Evolutionary conservation across 352 stramenopile species (phyloP).

Genomic region (Aphanomyces invadans): DNA sequence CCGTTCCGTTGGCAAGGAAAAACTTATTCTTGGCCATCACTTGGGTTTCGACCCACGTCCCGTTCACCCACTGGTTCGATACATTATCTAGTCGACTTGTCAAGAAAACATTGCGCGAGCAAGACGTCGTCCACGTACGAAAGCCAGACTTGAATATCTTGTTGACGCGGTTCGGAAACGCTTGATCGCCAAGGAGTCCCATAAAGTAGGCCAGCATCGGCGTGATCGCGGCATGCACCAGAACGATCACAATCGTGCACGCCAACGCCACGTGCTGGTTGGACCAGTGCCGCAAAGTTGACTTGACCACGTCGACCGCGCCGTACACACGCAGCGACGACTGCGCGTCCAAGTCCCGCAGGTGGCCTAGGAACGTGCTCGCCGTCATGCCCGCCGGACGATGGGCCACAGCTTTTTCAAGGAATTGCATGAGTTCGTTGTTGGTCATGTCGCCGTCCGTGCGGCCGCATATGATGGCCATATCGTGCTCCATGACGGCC

Average conservation of each 20-base stretch:
- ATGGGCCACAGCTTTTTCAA: constrained; percentile 70
- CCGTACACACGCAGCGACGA: constrained; percentile 68
- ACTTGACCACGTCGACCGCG: constrained; percentile 61
- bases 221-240: constrained; percentile 73
- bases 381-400: constrained; percentile 61
- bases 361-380: constrained; percentile 69
- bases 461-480: constrained; percentile 81
- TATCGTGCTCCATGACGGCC: constrained; percentile 84
- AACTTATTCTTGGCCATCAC: neutral
- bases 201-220: constrained; percentile 70
- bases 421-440: constrained; percentile 80
- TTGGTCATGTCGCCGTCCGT: constrained; percentile 79
- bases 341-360: constrained; percentile 75
- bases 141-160: constrained; percentile 1
- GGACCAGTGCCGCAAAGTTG: constrained; percentile 75
- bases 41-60: neutral
- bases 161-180: constrained; percentile 4
- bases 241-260: constrained; percentile 71
- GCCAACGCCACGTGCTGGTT: constrained; percentile 66
- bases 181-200: constrained; percentile 4
- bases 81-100: too few species aligned
- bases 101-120: too few species aligned
- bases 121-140: too few species aligned
- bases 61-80: too few species aligned
- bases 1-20: neutral